These are phyloP conservation scores for Apiospora aurea DNA, from an alignment of 2,329 filamentous ascomycete genomes.

Conservation along the genomic window DNA sequence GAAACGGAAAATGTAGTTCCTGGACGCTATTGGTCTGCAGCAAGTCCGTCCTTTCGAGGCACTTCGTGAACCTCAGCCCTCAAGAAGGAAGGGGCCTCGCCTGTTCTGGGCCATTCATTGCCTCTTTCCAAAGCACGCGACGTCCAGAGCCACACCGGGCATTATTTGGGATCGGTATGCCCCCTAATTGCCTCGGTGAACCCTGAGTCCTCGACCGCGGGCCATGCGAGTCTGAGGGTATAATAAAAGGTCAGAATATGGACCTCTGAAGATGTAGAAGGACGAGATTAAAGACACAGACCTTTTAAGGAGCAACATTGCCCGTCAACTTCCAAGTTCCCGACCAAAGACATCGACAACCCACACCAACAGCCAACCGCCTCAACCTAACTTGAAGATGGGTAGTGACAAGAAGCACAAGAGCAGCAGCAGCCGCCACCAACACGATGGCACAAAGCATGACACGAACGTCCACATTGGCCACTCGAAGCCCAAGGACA, in stretches of 20 bases:
- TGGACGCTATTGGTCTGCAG: not conserved
- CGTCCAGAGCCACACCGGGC: not conserved
- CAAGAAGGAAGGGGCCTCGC: not conserved
- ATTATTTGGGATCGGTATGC: too few relatives aligned
- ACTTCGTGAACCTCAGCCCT: not conserved
- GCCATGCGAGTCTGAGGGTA: not conserved
- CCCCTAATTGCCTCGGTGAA: too few relatives aligned
- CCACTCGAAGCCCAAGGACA: not conserved
- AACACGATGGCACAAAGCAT: not conserved
- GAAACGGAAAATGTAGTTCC: not conserved
- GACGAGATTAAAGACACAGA: not conserved
- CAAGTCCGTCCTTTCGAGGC: not conserved
- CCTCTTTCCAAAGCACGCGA: not conserved
- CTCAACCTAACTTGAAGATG: not conserved
- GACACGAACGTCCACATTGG: not conserved
- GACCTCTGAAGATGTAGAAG: too few relatives aligned
- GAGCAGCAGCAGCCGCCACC: not conserved
- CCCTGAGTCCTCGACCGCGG: not conserved
- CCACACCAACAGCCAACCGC: too few relatives aligned
- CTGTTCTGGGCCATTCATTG: not conserved
- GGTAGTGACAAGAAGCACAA: not conserved
- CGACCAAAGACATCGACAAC: not conserved
- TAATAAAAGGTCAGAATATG: too few relatives aligned
- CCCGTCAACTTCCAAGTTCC: not conserved
- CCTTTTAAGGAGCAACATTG: too few relatives aligned